These are phyloP conservation scores for Scedosporium aurantiacum DNA, from an alignment of 2,329 filamentous ascomycete genomes.

Conservation along the genomic window DNA sequence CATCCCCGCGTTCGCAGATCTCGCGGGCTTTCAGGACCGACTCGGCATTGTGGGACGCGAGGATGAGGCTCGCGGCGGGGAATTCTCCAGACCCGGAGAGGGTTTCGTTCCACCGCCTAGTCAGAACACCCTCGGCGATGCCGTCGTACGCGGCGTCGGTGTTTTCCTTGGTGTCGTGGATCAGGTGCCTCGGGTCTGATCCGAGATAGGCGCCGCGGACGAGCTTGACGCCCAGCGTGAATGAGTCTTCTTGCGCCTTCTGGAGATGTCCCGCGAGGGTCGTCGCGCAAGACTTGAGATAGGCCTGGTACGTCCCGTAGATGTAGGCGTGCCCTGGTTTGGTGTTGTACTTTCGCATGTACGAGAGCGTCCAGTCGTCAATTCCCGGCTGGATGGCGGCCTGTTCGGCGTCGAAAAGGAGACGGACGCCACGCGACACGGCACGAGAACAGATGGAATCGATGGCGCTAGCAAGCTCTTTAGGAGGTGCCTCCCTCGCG, in stretches of 20 bases:
- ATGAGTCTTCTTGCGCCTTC: constrained; percentile 45
- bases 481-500: constrained; percentile 49
- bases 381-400: constrained; percentile 68
- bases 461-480: constrained; percentile 57
- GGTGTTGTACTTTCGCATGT: constrained; percentile 67
- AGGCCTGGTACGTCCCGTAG: constrained; percentile 72
- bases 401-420: constrained; percentile 84
- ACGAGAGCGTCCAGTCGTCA: constrained; percentile 66
- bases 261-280: constrained; percentile 50
- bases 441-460: constrained; percentile 66
- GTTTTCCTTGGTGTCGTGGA: constrained; percentile 60
- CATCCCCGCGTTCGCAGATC: constrained; percentile 34
- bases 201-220: constrained; percentile 66
- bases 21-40: constrained; percentile 51
- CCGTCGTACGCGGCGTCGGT: constrained; percentile 65
- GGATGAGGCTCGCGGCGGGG: constrained; percentile 51
- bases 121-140: constrained; percentile 56
- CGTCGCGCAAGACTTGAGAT: constrained; percentile 52
- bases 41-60: constrained; percentile 73
- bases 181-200: constrained; percentile 57
- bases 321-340: constrained; percentile 52
- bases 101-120: constrained; percentile 44
- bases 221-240: constrained; percentile 62
- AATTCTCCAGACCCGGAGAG: constrained; percentile 32
- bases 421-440: constrained; percentile 52